Evolutionary conservation across 371 early-diverging fungal genomes (phyloP).

Genomic region (Choanephora cucurbitarum): DNA sequence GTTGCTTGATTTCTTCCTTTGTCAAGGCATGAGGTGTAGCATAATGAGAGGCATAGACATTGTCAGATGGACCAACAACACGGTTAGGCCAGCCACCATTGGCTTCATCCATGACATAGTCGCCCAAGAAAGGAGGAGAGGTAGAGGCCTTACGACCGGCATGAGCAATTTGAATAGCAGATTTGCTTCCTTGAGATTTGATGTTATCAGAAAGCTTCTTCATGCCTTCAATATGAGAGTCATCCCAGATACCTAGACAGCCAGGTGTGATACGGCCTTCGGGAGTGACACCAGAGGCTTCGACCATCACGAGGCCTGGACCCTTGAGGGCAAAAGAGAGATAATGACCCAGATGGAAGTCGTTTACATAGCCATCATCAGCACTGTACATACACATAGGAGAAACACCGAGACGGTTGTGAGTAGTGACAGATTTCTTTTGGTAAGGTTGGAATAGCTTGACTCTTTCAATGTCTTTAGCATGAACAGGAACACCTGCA

Average conservation of each 20-base stretch:
- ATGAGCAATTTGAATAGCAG: constrained; percentile 81
- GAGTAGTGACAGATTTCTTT: constrained; percentile 57
- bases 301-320: constrained; percentile 75
- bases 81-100: constrained; percentile 85
- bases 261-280: constrained; percentile 79
- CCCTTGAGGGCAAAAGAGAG: constrained; percentile 75
- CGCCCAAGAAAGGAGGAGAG: constrained; percentile 36
- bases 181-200: constrained; percentile 63
- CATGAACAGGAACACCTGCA: background rate
- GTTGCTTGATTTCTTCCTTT: constrained; percentile 60
- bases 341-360: constrained; percentile 68
- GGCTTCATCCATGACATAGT: constrained; percentile 62
- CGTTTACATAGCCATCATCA: constrained; percentile 24
- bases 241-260: constrained; percentile 77
- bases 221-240: constrained; percentile 71
- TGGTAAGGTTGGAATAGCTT: constrained; percentile 50
- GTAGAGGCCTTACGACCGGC: constrained; percentile 83
- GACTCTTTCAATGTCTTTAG: background rate
- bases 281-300: constrained; percentile 77
- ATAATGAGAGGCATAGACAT: constrained; percentile 46
- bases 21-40: constrained; percentile 64
- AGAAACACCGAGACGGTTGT: constrained; percentile 78
- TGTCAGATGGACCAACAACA: constrained; percentile 71
- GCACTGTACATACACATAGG: constrained; percentile 75
- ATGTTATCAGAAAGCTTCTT: constrained; percentile 63